phyloP scores from a whole-genome alignment of 768 basidiomycete genomes.

The Boletus sp. region DNA sequence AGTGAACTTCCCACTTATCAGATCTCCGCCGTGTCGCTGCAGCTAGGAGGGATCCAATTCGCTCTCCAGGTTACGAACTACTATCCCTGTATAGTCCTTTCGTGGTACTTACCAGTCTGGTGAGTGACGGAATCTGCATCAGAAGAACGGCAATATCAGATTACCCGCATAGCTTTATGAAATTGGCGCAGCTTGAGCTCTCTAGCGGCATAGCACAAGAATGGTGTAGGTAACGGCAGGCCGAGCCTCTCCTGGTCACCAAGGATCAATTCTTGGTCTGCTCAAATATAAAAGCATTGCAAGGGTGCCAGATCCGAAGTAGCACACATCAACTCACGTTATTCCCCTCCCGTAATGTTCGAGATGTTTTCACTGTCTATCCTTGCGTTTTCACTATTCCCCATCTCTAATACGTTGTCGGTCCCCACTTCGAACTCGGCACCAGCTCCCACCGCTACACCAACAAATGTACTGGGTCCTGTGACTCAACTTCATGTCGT shows the following conservation, averaged over 20 bases:
- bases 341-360: background rate
- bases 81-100: background rate
- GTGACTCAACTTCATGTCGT: constrained; percentile 30
- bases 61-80: background rate
- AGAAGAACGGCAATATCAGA: background rate
- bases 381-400: constrained; percentile 4
- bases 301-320: no score
- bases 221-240: background rate
- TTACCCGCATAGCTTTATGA: background rate
- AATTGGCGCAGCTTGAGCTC: background rate
- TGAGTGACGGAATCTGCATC: background rate
- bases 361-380: constrained; percentile 1
- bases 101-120: background rate
- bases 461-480: constrained; percentile 12
- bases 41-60: background rate
- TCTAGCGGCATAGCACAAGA: background rate
- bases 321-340: background rate
- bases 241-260: background rate
- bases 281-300: constrained; percentile 9
- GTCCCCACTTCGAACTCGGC: background rate
- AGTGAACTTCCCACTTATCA: no score
- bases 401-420: background rate
- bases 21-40: background rate
- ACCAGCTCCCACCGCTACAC: background rate
- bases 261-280: background rate